These are phyloP conservation scores for Penicillium freii DNA, from an alignment of 2,329 filamentous ascomycete species.

Conservation along the genomic window DNA sequence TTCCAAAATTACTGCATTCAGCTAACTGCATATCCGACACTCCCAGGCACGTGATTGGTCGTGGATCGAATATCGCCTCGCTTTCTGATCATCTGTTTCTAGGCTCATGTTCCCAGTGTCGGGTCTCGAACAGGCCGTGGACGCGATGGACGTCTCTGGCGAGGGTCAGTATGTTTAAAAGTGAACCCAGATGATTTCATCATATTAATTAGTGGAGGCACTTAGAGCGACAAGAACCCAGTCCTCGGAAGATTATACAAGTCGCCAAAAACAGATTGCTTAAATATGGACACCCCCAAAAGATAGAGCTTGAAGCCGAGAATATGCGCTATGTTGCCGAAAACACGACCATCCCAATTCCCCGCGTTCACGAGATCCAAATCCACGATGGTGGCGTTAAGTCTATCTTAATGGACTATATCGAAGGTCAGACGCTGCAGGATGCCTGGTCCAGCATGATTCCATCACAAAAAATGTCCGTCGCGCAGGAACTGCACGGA, in stretches of 20 bases:
- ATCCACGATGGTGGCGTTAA: not conserved
- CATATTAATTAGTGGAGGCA: not conserved
- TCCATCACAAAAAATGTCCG: conserved; percentile 2
- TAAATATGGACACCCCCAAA: not conserved
- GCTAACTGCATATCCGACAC: conserved; percentile 2
- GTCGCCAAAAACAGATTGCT: not conserved
- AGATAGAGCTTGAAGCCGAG: not conserved
- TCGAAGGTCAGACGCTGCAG: conserved; percentile 4
- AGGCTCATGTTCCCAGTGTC: not conserved
- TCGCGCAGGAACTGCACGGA: conserved; percentile 10
- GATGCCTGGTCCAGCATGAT: conserved; percentile 11
- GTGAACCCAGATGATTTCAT: too few species aligned
- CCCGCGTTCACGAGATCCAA: not conserved
- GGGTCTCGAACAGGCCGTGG: not conserved
- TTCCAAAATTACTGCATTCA: not conserved
- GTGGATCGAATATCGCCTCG: not conserved
- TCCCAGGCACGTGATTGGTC: not conserved
- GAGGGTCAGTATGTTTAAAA: not conserved
- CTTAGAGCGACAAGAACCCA: not conserved
- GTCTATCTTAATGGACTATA: conserved; percentile 5
- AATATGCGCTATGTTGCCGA: conserved; percentile 2
- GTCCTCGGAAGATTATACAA: not conserved
- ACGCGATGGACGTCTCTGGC: not conserved
- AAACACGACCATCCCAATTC: conserved; percentile 3
- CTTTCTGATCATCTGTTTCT: not conserved